Conservation (phyloP, 768 basidiomycete genomes). For the Strobilomyces dryophilus region DNA sequence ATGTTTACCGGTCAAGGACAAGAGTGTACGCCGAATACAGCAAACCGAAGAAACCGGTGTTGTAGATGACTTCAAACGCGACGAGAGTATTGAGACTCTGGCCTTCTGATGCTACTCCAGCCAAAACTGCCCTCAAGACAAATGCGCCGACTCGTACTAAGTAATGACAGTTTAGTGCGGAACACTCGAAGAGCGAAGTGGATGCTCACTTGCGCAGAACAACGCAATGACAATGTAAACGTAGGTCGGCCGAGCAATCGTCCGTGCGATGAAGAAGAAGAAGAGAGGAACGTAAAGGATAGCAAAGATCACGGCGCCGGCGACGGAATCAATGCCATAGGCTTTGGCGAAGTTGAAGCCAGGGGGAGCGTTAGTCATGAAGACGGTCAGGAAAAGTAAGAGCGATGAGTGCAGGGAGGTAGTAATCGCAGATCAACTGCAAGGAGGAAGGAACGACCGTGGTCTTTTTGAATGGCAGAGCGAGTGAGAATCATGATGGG, state of each 20-base stretch:
- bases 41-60: conserved; percentile 34
- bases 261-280: conserved; percentile 16
- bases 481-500: neutral
- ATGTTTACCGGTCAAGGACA: conserved; percentile 29
- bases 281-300: conserved; percentile 27
- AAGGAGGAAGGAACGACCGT: neutral
- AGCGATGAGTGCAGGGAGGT: neutral
- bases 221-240: conserved; percentile 27
- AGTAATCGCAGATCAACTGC: conserved; percentile 21
- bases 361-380: conserved; percentile 17
- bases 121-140: conserved; percentile 26
- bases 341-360: conserved; percentile 21
- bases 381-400: neutral
- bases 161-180: neutral
- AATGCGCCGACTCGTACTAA: conserved; percentile 32
- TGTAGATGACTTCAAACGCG: conserved; percentile 32
- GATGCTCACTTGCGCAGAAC: conserved; percentile 27
- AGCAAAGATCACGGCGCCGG: conserved; percentile 31
- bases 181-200: neutral
- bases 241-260: conserved; percentile 23
- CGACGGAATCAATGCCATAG: conserved; percentile 29
- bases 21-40: conserved; percentile 33
- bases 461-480: conserved; percentile 14
- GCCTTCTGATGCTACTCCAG: conserved; percentile 19
- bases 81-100: conserved; percentile 22